phyloP scores from a whole-genome alignment of 305 asterid species.

The Plantago lanceolata region DNA sequence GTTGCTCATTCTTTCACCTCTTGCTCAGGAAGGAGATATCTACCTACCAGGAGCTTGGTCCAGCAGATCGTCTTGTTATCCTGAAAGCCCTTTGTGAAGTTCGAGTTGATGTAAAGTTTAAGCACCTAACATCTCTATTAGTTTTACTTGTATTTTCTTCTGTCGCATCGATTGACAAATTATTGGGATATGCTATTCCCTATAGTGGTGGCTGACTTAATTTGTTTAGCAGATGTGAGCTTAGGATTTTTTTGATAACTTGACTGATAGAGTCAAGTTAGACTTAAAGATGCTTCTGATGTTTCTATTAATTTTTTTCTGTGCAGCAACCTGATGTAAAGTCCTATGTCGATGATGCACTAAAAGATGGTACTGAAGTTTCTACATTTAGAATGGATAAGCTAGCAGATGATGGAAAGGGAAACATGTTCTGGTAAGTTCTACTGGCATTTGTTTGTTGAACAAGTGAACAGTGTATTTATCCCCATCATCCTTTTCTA shows the following conservation, averaged over 20 bases:
- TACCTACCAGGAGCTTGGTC: conserved; percentile 64
- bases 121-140: conserved; percentile 18
- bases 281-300: conserved; percentile 15
- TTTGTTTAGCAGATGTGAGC: neutral
- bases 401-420: conserved; percentile 62
- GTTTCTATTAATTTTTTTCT: conserved; percentile 12
- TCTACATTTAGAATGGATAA: conserved; percentile 56
- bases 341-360: conserved; percentile 48
- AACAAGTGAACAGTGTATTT: conserved; percentile 19
- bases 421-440: conserved; percentile 63
- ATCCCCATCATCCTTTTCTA: conserved; percentile 22
- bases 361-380: conserved; percentile 46
- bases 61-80: conserved; percentile 57
- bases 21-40: conserved; percentile 65
- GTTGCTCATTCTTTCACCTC: conserved; percentile 7
- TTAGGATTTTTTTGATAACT: conserved; percentile 12
- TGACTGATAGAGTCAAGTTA: neutral
- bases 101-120: conserved; percentile 67
- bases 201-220: neutral
- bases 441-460: conserved; percentile 10
- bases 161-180: neutral
- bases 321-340: conserved; percentile 67
- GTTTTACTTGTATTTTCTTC: conserved; percentile 3
- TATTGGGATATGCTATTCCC: neutral
- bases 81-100: conserved; percentile 91